Evolutionary conservation across 2,329 filamentous ascomycete genomes (phyloP).

Genomic region (Neocucurbitaria cava): DNA sequence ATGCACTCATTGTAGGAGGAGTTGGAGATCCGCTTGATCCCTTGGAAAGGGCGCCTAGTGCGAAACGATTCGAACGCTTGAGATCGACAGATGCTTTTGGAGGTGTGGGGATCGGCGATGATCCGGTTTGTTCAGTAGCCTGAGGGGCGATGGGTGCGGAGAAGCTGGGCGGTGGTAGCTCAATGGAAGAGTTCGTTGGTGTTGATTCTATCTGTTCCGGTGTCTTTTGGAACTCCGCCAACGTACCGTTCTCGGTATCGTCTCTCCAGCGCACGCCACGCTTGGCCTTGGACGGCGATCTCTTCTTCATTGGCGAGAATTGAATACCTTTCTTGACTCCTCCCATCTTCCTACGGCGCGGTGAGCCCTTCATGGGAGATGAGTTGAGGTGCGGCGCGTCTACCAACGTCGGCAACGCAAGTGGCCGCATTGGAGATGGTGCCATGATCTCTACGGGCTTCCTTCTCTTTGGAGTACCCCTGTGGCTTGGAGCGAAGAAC

Average conservation of each 20-base stretch:
- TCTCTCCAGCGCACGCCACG: conserved; percentile 90
- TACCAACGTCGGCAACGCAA: conserved; percentile 37
- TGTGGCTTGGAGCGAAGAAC: conserved; percentile 71
- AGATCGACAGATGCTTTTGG: conserved; percentile 67
- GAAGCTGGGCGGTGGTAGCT: conserved; percentile 62
- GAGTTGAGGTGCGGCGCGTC: conserved; percentile 52
- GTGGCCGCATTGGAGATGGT: conserved; percentile 56
- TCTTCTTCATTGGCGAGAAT: conserved; percentile 84
- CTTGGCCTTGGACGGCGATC: conserved; percentile 68
- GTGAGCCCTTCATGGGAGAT: conserved; percentile 78
- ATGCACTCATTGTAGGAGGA: conserved; percentile 62
- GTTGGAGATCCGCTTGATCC: conserved; percentile 68
- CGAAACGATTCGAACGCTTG: conserved; percentile 75
- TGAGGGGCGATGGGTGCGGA: conserved; percentile 41
- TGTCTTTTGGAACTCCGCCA: conserved; percentile 92
- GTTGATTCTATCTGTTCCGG: conserved; percentile 72
- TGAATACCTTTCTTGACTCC: conserved; percentile 72
- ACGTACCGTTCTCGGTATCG: conserved; percentile 82
- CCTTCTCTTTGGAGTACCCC: conserved; percentile 78
- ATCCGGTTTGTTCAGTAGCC: conserved; percentile 48
- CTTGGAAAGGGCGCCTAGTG: conserved; percentile 83
- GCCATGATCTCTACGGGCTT: conserved; percentile 58
- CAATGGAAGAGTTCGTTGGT: conserved; percentile 63
- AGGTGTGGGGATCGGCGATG: conserved; percentile 64
- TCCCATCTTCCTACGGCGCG: conserved; percentile 75